Base-by-base conservation (phyloP, 805 yeast genomes). In the Suhomyces vadensis region DNA sequence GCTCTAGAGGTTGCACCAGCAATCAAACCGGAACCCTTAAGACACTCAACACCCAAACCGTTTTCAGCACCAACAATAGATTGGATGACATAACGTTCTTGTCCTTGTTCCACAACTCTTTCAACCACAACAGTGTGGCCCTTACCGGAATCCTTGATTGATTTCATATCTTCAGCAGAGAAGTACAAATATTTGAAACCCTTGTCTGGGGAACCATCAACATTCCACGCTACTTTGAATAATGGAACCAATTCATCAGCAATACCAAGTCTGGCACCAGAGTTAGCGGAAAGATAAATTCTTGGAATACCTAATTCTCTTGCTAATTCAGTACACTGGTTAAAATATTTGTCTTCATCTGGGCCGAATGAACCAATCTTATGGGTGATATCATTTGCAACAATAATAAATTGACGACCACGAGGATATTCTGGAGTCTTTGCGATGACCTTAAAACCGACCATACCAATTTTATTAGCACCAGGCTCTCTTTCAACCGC, bases 341-440 rank as follows among this genome's bases (percentile, higher is more conserved):
- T 81, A 78, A 94, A 94, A 75, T 84, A 94, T 44, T 74, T 76
- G 71, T 94, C 99, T 72, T 94, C 99, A 57, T 79, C 84, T 19
- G 99, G 99, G 58, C 99, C 99, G 60, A 94, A 94, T 0, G 99
- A 95, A 69, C 99, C 99, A 69, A 94, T 92, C 81, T 90, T 91
- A 77, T 77, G 94, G 35, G 99, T 94, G 61, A 94, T 94, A 67
- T 94, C 99, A 62, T 94, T 94, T 37, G 99, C 98, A 63, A 94
- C 87, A 57, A 94, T 79, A 50, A 92, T 79, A 60, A 94, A 81
- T 69, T 86, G 87, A 74, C 99, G 91, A 46, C 99, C 99, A 55
- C 85, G 79, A 54, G 99, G 98, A 67, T 87, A 91, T 66, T 92
- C 99, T 4, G 97, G 97, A 31, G 99, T 95, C 73, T 90, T 89